Evolutionary conservation across 495 filamentous ascomycete genomes (phyloP).

Genomic region (Lineolata rhizophorae): DNA sequence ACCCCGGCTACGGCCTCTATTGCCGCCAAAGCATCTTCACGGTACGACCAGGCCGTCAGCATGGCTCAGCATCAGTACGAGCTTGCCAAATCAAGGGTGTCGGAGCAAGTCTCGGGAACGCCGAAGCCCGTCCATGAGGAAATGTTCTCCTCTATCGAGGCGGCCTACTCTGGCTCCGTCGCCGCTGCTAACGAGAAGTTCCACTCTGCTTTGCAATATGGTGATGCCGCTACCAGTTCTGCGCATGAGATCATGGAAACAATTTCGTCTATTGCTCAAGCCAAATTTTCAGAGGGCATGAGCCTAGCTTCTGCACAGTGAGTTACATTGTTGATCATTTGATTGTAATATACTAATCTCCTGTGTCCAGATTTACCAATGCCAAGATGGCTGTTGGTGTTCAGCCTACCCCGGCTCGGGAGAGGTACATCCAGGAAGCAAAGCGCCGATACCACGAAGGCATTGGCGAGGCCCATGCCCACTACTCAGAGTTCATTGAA

Average conservation of each 20-base stretch:
- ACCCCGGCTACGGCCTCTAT: slow-evolving; percentile 22
- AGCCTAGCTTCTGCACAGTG: slow-evolving; percentile 41
- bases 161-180: slow-evolving; percentile 43
- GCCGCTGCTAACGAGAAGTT: slow-evolving; percentile 36
- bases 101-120: slow-evolving; percentile 41
- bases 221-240: slow-evolving; percentile 13
- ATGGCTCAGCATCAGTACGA: slow-evolving; percentile 40
- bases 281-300: slow-evolving; percentile 39
- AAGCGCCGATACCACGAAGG: slow-evolving; percentile 57
- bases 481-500: slow-evolving; percentile 48
- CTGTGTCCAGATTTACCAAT: no score
- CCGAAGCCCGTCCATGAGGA: slow-evolving; percentile 37
- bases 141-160: slow-evolving; percentile 43
- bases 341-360: not conserved
- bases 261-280: slow-evolving; percentile 41
- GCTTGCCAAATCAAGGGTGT: slow-evolving; percentile 40
- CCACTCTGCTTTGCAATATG: slow-evolving; percentile 23
- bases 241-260: slow-evolving; percentile 25
- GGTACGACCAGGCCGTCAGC: slow-evolving; percentile 36
- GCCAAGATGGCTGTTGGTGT: slow-evolving; percentile 35
- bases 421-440: slow-evolving; percentile 35
- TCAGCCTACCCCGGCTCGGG: slow-evolving; percentile 30
- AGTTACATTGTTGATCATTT: not conserved
- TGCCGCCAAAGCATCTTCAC: slow-evolving; percentile 27
- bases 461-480: slow-evolving; percentile 52